These are phyloP conservation scores for Cantharellus anzutake DNA, from an alignment of 768 basidiomycete species.

Conservation along the genomic window DNA sequence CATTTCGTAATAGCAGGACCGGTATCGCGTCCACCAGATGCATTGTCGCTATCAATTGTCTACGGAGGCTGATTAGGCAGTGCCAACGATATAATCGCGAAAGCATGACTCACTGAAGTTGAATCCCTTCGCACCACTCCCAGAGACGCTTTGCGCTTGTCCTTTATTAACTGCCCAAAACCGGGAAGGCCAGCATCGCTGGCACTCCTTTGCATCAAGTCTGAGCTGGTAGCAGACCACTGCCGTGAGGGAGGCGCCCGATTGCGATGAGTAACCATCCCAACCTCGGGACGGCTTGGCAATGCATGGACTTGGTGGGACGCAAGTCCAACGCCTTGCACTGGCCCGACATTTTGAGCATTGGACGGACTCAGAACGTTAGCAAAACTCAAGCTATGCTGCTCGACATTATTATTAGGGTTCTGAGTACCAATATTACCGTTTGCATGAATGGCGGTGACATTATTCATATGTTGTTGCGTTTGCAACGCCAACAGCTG, in stretches of 20 bases:
- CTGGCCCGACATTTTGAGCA: neutral
- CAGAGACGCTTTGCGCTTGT: conserved; percentile 8
- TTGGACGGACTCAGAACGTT: neutral
- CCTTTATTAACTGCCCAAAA: conserved; percentile 2
- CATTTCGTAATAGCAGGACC: conserved; percentile 84
- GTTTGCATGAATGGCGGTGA: conserved; percentile 1
- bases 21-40: conserved; percentile 21
- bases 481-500: conserved; percentile 69
- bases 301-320: neutral
- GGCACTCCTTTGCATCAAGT: conserved; percentile 28
- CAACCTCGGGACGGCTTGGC: neutral
- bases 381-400: no score
- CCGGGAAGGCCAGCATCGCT: neutral
- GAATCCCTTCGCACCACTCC: conserved; percentile 25
- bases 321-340: conserved; percentile 4
- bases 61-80: neutral
- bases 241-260: conserved; percentile 26
- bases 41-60: neutral
- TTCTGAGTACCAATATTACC: neutral
- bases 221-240: conserved; percentile 69
- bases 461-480: conserved; percentile 19
- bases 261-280: neutral
- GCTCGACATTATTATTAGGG: neutral
- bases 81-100: neutral
- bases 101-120: conserved; percentile 27